Conservation (phyloP, 441 rosid species). For the Pelargonium cotyledonis region DNA sequence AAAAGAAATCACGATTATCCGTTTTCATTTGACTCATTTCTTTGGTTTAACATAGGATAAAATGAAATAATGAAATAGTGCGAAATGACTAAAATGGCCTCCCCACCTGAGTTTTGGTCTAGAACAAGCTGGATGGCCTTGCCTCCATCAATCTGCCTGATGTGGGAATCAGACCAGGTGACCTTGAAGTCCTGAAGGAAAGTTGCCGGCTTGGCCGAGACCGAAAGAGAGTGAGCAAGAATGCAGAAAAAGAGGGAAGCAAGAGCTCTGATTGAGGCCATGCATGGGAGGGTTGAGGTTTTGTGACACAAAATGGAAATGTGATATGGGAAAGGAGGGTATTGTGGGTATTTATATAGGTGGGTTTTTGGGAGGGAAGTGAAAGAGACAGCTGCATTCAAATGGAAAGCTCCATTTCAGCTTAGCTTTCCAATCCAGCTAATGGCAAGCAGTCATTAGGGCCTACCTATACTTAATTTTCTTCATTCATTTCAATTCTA, state of each 20-base stretch:
- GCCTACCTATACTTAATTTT: background rate
- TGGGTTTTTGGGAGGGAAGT: background rate
- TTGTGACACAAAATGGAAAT: too few species aligned
- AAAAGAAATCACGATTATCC: too few species aligned
- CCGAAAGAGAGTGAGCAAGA: background rate
- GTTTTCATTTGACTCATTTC: too few species aligned
- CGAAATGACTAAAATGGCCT: too few species aligned
- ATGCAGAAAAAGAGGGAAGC: background rate
- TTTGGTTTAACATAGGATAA: too few species aligned
- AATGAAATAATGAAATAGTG: too few species aligned
- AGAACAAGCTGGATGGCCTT: constrained; percentile 3
- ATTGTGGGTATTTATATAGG: background rate
- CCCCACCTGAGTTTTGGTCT: background rate
- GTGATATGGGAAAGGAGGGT: background rate
- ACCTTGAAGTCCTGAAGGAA: background rate
- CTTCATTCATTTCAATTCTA: background rate
- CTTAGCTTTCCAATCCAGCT: background rate
- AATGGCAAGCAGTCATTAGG: background rate
- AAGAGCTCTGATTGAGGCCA: background rate
- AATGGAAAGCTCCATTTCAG: background rate
- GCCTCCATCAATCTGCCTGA: background rate
- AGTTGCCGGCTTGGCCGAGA: background rate
- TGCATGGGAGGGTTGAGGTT: background rate
- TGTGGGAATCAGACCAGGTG: background rate
- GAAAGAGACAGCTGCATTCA: background rate